Conservation (phyloP, 2,329 filamentous ascomycete genomes). For the Chaetomium strumarium region DNA sequence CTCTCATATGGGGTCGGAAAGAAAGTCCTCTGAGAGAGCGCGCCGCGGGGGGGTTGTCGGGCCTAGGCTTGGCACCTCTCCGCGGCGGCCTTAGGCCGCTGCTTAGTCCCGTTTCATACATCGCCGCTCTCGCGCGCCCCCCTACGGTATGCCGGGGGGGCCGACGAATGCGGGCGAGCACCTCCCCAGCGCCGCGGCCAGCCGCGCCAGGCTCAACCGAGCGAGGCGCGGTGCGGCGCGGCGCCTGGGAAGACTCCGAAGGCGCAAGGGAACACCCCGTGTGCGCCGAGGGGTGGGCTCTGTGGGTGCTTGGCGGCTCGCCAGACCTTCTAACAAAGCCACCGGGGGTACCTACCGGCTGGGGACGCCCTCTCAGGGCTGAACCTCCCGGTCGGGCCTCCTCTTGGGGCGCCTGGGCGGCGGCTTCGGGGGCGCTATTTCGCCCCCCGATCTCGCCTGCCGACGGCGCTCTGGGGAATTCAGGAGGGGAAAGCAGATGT, state of each 20-base stretch:
- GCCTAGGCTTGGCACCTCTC: not conserved
- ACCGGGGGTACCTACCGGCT: not conserved
- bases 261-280: constrained; percentile 1
- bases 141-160: constrained; percentile 6
- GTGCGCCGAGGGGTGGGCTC: constrained; percentile 1
- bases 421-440: not conserved
- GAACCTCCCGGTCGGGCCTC: constrained; percentile 1
- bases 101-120: not conserved
- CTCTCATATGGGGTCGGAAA: too few species aligned
- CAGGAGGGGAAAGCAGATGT: not conserved
- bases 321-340: not conserved
- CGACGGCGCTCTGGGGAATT: not conserved
- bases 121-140: constrained; percentile 4
- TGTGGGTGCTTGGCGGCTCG: constrained; percentile 2
- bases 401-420: not conserved
- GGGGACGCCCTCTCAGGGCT: constrained; percentile 1
- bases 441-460: not conserved
- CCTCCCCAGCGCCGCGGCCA: constrained; percentile 3
- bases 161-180: constrained; percentile 9
- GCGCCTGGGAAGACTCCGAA: constrained; percentile 3
- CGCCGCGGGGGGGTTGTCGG: too few species aligned
- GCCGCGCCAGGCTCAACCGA: not conserved
- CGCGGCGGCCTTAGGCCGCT: constrained; percentile 1
- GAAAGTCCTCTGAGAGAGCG: too few species aligned
- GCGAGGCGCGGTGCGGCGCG: not conserved